A percentile compares a stretch with the other conserved stretches of the same genome.
phyloP scores from a whole-genome alignment of 768 basidiomycete genomes.

The Aureoboletus auriporus region DNA sequence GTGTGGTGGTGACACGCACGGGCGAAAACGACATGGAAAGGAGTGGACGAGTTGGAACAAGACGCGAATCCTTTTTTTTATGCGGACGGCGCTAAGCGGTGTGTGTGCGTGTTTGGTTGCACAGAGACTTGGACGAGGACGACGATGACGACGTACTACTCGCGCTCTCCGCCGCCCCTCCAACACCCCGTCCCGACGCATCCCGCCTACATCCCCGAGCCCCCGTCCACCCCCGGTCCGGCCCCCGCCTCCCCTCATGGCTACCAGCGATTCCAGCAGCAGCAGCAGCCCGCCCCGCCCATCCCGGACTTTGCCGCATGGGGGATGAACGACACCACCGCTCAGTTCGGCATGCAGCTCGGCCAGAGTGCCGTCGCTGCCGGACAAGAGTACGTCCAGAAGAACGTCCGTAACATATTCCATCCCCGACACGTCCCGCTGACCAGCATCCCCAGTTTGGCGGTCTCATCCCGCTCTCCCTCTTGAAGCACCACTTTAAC shows the following conservation, averaged over 20 bases:
- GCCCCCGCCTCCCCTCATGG: conserved; percentile 63
- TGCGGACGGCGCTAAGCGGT: conserved; percentile 5
- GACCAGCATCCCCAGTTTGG: conserved; percentile 55
- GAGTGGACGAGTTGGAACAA: not conserved
- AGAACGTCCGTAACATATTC: conserved; percentile 60
- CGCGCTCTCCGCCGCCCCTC: conserved; percentile 70
- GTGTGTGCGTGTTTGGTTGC: conserved; percentile 17
- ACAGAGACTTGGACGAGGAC: not conserved
- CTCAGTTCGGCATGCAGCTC: conserved; percentile 94
- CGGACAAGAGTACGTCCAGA: conserved; percentile 93
- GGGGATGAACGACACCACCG: conserved; percentile 90
- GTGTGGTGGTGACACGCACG: conserved; percentile 60
- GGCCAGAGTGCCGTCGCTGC: conserved; percentile 89
- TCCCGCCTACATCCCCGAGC: conserved; percentile 81
- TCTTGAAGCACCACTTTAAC: conserved; percentile 90
- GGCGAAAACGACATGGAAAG: conserved; percentile 40
- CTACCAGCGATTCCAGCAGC: conserved; percentile 30
- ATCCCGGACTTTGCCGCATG: conserved; percentile 57
- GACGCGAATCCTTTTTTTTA: conserved; percentile 15
- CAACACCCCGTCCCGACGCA: conserved; percentile 89
- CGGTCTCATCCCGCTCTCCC: conserved; percentile 67
- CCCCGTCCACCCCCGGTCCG: conserved; percentile 67
- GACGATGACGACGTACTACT: conserved; percentile 34
- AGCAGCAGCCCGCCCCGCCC: conserved; percentile 34
- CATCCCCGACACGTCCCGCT: conserved; percentile 3